Evolutionary conservation across 495 filamentous ascomycete species (phyloP).

Genomic region (Talaromyces nanjingensis): DNA sequence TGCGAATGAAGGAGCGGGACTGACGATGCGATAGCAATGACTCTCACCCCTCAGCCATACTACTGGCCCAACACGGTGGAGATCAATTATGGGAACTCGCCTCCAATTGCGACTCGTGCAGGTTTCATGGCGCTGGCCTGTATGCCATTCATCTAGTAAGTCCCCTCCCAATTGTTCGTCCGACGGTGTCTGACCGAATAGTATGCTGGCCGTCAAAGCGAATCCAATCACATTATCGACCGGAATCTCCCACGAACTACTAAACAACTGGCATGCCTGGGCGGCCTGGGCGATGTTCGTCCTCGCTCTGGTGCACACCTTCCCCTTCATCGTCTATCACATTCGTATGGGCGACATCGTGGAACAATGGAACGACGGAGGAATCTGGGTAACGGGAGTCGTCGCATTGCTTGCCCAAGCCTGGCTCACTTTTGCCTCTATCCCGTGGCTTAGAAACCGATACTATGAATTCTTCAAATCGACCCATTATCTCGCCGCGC

Average conservation of each 20-base stretch:
- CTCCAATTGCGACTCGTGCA: slow-evolving; percentile 44
- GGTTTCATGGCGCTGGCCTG: slow-evolving; percentile 47
- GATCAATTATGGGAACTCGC: slow-evolving; percentile 38
- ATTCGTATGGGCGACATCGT: slow-evolving; percentile 43
- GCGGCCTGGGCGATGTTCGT: slow-evolving; percentile 46
- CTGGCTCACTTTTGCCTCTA: slow-evolving; percentile 46
- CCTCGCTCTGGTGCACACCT: slow-evolving; percentile 47
- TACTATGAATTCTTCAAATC: slow-evolving; percentile 57
- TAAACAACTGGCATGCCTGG: slow-evolving; percentile 27
- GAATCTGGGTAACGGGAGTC: slow-evolving; percentile 51
- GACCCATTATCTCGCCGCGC: slow-evolving; percentile 43
- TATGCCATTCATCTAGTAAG: slow-evolving; percentile 44
- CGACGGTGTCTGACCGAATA: slow-evolving; percentile 4
- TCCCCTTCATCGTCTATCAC: slow-evolving; percentile 51
- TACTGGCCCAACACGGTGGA: slow-evolving; percentile 47
- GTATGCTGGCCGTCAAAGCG: slow-evolving; percentile 19
- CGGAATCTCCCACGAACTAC: slow-evolving; percentile 47
- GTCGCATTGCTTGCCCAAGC: slow-evolving; percentile 47
- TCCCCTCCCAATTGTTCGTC: slow-evolving; percentile 12
- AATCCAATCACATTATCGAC: slow-evolving; percentile 46
- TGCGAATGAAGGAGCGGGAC: neutral
- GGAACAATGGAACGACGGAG: slow-evolving; percentile 32
- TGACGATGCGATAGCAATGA: slow-evolving; percentile 29
- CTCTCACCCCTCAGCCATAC: slow-evolving; percentile 44
- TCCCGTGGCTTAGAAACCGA: slow-evolving; percentile 43